Percentiles rank a stretch among this genome's conserved stretches.
Conservation (phyloP, 129 eudicot genomes). For the Deinandra increscens region DNA sequence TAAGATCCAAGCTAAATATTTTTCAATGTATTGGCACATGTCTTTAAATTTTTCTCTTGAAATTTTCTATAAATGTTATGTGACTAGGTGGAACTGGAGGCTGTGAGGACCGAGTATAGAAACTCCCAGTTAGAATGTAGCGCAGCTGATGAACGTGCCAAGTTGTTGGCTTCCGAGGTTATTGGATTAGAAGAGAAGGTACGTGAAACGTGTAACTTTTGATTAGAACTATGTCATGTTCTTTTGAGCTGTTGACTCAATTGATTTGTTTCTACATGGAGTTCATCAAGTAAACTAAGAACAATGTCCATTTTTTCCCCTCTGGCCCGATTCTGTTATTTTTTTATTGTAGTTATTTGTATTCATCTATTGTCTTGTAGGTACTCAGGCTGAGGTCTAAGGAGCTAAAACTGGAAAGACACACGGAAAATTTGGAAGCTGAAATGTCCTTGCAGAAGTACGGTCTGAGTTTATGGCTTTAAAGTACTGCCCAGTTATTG, state of each 20-base stretch:
- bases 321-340: too few species aligned
- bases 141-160: conserved; percentile 98
- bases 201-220: conserved; percentile 1
- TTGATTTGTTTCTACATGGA: not conserved
- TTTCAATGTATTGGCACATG: not conserved
- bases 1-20: conserved; percentile 9
- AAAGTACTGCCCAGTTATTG: conserved; percentile 26
- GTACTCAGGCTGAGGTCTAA: conserved; percentile 90
- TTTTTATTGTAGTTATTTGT: conserved; percentile 2
- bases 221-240: too few species aligned
- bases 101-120: conserved; percentile 59
- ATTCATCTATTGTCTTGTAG: conserved; percentile 36
- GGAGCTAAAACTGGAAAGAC: conserved; percentile 90
- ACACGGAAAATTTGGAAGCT: conserved; percentile 66
- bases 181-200: conserved; percentile 98
- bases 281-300: too few species aligned
- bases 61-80: not conserved
- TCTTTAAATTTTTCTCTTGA: not conserved
- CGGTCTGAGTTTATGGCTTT: conserved; percentile 24
- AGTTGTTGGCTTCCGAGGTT: conserved; percentile 96
- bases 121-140: conserved; percentile 85
- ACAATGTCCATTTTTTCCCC: too few species aligned
- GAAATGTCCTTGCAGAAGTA: conserved; percentile 84
- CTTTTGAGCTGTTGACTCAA: not conserved
- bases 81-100: conserved; percentile 81